Evolutionary conservation across 345 rosid species (phyloP).

Genomic region (Melaleuca quinquenervia): DNA sequence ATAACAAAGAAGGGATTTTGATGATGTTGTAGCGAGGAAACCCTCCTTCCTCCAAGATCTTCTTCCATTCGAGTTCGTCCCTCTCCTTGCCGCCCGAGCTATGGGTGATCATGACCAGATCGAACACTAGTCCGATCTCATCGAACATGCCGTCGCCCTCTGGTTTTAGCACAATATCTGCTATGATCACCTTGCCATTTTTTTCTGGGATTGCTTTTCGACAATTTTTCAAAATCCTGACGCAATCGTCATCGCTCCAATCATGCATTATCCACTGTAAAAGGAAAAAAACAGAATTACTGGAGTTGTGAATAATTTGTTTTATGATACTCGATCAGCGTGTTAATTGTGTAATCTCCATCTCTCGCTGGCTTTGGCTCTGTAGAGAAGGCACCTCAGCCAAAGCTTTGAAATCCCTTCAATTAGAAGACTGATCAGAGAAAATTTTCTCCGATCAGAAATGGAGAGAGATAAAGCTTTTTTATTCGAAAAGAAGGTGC

Average conservation of each 20-base stretch:
- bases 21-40: slow-evolving; percentile 16
- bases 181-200: slow-evolving; percentile 1
- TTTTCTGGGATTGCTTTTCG: slow-evolving; percentile 4
- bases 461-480: background rate
- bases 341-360: too few species aligned
- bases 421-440: background rate
- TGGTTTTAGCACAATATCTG: slow-evolving; percentile 1
- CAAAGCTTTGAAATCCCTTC: background rate
- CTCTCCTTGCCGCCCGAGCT: slow-evolving; percentile 7
- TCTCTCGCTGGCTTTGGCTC: too few species aligned
- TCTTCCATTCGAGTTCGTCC: slow-evolving; percentile 14
- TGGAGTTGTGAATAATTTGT: too few species aligned
- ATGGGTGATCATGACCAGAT: slow-evolving; percentile 11
- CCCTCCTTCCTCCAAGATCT: slow-evolving; percentile 13
- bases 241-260: slow-evolving; percentile 14
- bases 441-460: background rate
- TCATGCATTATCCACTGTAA: slow-evolving; percentile 16
- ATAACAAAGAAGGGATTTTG: background rate
- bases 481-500: background rate
- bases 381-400: too few species aligned
- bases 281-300: too few species aligned
- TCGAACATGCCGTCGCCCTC: background rate
- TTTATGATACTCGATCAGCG: too few species aligned
- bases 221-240: slow-evolving; percentile 9
- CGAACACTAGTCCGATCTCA: background rate